These are phyloP conservation scores for Artomyces pyxidatus DNA, from an alignment of 768 basidiomycete genomes.

Conservation along the genomic window DNA sequence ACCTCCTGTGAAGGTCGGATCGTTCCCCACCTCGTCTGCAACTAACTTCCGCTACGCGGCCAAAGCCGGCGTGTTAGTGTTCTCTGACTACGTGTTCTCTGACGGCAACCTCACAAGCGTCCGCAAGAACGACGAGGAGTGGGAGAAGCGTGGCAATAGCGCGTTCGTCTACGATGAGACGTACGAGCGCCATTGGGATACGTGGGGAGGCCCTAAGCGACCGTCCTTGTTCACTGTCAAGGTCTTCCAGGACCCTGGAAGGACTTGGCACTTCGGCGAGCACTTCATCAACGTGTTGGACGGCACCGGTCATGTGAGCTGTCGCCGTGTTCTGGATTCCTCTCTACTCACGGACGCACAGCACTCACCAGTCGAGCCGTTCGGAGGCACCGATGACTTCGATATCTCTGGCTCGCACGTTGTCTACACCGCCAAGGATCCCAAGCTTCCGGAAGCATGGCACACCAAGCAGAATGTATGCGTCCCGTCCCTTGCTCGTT, in stretches of 20 bases:
- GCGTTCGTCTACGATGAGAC: slow-evolving; percentile 46
- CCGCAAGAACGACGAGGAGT: slow-evolving; percentile 59
- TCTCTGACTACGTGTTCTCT: slow-evolving; percentile 76
- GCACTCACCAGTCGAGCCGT: slow-evolving; percentile 76
- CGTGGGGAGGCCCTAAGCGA: slow-evolving; percentile 67
- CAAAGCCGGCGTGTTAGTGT: slow-evolving; percentile 58
- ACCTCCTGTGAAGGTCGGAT: slow-evolving; percentile 44
- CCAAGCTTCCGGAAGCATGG: slow-evolving; percentile 62
- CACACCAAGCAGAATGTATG: slow-evolving; percentile 85
- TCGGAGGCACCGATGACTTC: slow-evolving; percentile 79
- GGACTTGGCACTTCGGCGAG: slow-evolving; percentile 45
- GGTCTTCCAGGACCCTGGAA: slow-evolving; percentile 38
- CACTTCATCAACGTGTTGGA: slow-evolving; percentile 53
- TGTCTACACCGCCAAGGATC: slow-evolving; percentile 83
- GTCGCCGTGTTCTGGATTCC: background rate
- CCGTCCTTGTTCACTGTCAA: slow-evolving; percentile 64
- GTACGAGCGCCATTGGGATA: slow-evolving; percentile 47
- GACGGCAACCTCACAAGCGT: slow-evolving; percentile 68
- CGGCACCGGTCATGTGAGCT: slow-evolving; percentile 62
- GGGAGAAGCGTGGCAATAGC: slow-evolving; percentile 63
- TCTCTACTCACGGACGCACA: slow-evolving; percentile 18
- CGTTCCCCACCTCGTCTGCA: slow-evolving; percentile 58
- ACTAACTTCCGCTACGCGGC: slow-evolving; percentile 63
- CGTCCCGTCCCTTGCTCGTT: background rate
- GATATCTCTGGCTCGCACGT: slow-evolving; percentile 63